phyloP scores from a whole-genome alignment of 495 filamentous ascomycete species.

The Astrocystis sublimbata region DNA sequence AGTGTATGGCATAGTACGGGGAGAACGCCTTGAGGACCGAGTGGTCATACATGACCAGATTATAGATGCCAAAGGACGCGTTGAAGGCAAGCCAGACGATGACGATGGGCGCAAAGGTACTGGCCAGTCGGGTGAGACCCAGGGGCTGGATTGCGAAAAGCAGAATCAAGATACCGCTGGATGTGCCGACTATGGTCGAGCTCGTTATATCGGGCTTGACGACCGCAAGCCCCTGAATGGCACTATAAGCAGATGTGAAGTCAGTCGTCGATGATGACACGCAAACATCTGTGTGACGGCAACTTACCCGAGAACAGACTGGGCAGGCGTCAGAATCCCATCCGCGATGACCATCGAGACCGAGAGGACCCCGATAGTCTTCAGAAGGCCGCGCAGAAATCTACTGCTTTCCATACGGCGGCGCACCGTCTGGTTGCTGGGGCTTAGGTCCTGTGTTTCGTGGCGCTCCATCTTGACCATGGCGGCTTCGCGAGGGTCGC shows the following conservation, averaged over 20 bases:
- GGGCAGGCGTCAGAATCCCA: constrained; percentile 68
- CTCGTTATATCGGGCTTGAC: constrained; percentile 48
- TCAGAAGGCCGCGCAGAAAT: constrained; percentile 55
- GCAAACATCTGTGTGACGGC: neutral
- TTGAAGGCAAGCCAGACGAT: constrained; percentile 74
- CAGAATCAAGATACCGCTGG: constrained; percentile 67
- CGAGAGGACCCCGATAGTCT: constrained; percentile 68
- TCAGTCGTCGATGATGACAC: neutral
- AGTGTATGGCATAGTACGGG: constrained; percentile 63
- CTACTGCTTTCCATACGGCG: constrained; percentile 58
- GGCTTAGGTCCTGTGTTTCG: constrained; percentile 53
- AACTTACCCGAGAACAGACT: constrained; percentile 60
- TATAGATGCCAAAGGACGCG: constrained; percentile 68
- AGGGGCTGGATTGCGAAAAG: constrained; percentile 72
- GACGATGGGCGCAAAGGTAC: constrained; percentile 69
- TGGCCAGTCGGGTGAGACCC: constrained; percentile 65
- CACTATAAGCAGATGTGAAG: constrained; percentile 21
- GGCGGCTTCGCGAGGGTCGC: constrained; percentile 54
- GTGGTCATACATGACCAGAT: constrained; percentile 62
- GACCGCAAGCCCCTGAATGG: constrained; percentile 65
- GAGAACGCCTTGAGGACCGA: constrained; percentile 69
- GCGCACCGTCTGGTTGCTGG: constrained; percentile 54
- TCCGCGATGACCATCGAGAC: constrained; percentile 71
- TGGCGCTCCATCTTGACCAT: constrained; percentile 61
- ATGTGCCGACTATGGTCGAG: constrained; percentile 62